Conservation (phyloP, 495 filamentous ascomycete species). For the Neurospora hispaniola region DNA sequence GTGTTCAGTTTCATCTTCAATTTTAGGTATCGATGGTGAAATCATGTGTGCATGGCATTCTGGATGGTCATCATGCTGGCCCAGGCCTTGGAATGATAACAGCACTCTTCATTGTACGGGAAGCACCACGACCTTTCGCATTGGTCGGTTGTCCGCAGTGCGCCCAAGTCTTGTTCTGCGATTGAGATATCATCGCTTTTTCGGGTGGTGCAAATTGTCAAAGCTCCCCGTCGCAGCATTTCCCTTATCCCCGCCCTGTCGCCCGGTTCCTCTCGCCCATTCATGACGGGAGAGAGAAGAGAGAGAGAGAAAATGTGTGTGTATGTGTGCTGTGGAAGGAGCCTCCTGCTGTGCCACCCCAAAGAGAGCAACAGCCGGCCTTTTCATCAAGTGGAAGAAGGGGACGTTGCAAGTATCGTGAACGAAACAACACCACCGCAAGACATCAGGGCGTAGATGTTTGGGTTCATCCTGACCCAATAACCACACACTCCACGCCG, state of each 20-base stretch:
- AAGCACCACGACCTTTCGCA: not conserved
- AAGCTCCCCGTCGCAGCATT: not conserved
- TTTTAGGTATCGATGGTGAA: not conserved
- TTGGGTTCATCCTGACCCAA: not conserved
- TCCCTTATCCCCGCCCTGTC: not conserved
- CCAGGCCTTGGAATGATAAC: not conserved
- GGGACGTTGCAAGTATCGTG: not conserved
- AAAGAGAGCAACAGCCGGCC: not conserved
- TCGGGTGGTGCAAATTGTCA: not conserved
- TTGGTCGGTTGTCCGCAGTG: not conserved
- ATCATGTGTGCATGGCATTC: not conserved
- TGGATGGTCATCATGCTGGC: not conserved
- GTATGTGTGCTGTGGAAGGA: not conserved
- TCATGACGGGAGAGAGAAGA: not conserved
- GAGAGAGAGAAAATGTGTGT: not conserved
- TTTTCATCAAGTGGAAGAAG: not conserved
- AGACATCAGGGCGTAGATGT: not conserved
- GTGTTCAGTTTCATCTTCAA: not conserved
- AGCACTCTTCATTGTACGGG: not conserved
- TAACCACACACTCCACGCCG: not conserved
- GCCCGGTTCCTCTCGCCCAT: not conserved
- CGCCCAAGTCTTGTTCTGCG: not conserved
- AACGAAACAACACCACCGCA: not conserved
- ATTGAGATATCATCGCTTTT: not conserved
- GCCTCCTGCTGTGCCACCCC: not conserved